phyloP scores from a whole-genome alignment of 139 green algal genomes.

The Chlorella sp. region DNA sequence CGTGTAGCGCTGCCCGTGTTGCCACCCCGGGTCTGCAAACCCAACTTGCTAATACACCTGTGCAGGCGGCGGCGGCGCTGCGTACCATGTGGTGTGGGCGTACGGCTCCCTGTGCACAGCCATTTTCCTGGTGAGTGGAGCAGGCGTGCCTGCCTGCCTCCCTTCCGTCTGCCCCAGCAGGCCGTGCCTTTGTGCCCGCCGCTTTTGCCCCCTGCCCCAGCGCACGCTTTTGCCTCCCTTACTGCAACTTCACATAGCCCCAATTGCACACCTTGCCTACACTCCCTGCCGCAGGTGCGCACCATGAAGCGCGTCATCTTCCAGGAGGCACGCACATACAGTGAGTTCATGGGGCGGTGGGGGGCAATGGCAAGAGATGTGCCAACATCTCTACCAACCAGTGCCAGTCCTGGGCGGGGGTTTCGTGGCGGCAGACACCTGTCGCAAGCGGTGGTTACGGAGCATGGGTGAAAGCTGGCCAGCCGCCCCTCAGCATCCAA shows the following conservation, averaged over 20 bases:
- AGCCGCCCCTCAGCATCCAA: too few relatives aligned
- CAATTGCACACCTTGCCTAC: not conserved
- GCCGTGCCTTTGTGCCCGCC: not conserved
- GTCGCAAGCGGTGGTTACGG: too few relatives aligned
- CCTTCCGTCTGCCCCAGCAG: not conserved
- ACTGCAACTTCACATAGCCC: not conserved
- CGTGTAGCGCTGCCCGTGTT: not conserved
- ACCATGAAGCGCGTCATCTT: constrained; percentile 95
- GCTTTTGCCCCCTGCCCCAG: not conserved
- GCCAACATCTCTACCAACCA: too few relatives aligned
- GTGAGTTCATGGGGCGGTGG: not conserved
- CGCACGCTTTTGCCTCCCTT: not conserved
- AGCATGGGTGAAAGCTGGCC: not conserved
- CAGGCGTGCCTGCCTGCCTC: not conserved
- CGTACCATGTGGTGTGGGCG: constrained; percentile 71
- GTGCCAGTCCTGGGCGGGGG: too few relatives aligned
- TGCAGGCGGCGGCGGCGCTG: constrained; percentile 54
- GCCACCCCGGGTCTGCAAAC: not conserved
- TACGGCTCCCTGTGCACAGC: constrained; percentile 85
- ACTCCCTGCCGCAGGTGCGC: constrained; percentile 34
- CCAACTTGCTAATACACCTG: not conserved
- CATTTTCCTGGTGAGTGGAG: constrained; percentile 82
- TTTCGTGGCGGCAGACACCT: too few relatives aligned
- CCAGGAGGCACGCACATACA: constrained; percentile 41
- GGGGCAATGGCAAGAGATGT: not conserved